phyloP scores from a whole-genome alignment of 2,329 filamentous ascomycete species.

The Cladophialophora exuberans region DNA sequence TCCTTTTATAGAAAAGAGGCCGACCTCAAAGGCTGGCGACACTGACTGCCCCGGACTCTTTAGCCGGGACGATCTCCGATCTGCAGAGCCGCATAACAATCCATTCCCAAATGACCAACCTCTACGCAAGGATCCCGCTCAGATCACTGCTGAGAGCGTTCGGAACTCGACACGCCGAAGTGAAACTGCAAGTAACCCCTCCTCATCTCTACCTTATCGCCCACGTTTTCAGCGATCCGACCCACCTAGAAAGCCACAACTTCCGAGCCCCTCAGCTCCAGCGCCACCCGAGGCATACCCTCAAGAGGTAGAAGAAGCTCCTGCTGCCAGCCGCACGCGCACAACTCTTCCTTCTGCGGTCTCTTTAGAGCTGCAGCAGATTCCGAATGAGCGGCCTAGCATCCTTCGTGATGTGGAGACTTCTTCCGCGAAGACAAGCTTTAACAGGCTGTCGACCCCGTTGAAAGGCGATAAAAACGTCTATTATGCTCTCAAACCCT shows the following conservation, averaged over 20 bases:
- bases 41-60: too few relatives aligned
- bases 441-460: too few relatives aligned
- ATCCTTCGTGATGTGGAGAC: too few relatives aligned
- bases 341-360: background rate
- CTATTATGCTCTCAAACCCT: background rate
- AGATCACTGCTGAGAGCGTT: background rate
- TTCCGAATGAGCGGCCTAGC: too few relatives aligned
- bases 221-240: background rate
- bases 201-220: background rate
- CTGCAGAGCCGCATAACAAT: too few relatives aligned
- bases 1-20: too few relatives aligned
- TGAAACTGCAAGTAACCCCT: background rate
- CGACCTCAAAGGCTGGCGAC: too few relatives aligned
- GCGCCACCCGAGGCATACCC: background rate
- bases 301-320: background rate
- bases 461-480: too few relatives aligned
- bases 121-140: too few relatives aligned
- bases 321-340: background rate
- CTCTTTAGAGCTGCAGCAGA: background rate
- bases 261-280: background rate
- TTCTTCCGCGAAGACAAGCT: too few relatives aligned
- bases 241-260: conserved; percentile 2
- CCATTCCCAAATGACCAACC: too few relatives aligned
- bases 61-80: too few relatives aligned
- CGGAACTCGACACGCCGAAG: background rate